Conservation (phyloP, 306 rosid species). For the Coriaria nepalensis region DNA sequence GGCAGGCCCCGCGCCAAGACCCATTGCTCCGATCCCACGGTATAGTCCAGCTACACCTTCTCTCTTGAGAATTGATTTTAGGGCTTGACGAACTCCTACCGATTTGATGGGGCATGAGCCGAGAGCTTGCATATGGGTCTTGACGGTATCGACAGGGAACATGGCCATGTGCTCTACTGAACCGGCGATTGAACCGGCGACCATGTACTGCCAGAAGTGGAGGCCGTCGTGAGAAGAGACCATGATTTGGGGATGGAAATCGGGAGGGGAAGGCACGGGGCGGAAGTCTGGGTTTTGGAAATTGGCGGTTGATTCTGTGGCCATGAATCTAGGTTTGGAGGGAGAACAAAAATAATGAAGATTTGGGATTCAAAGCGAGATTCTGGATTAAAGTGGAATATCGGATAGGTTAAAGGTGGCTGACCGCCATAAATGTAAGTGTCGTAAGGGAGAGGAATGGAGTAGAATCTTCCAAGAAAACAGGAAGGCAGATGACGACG, state of each 20-base stretch:
- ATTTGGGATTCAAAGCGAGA: neutral
- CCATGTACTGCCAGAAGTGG: conserved; percentile 76
- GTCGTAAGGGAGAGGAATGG: too few species aligned
- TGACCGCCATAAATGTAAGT: too few species aligned
- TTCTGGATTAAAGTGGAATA: neutral
- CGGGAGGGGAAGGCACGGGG: conserved; percentile 27
- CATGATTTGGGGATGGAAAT: conserved; percentile 38
- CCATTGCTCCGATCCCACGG: conserved; percentile 82
- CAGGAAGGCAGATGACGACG: too few species aligned
- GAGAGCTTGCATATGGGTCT: conserved; percentile 82
- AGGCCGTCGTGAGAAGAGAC: conserved; percentile 58
- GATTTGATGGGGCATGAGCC: conserved; percentile 55
- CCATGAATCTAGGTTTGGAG: neutral
- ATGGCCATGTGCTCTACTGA: conserved; percentile 71
- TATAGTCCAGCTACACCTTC: conserved; percentile 72
- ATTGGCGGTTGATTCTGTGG: conserved; percentile 24
- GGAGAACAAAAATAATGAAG: neutral
- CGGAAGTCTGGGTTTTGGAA: conserved; percentile 17
- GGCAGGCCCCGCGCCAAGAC: conserved; percentile 92
- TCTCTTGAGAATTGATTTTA: conserved; percentile 43
- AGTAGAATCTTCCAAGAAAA: too few species aligned
- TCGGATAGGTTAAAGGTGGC: neutral
- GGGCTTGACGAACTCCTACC: conserved; percentile 53
- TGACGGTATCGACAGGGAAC: conserved; percentile 90
- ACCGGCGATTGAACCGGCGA: conserved; percentile 82